Evolutionary conservation across 495 filamentous ascomycete genomes (phyloP), one percentile per base, ranked within the genome.

Genomic region (Rhizodiscina lignyota): DNA sequence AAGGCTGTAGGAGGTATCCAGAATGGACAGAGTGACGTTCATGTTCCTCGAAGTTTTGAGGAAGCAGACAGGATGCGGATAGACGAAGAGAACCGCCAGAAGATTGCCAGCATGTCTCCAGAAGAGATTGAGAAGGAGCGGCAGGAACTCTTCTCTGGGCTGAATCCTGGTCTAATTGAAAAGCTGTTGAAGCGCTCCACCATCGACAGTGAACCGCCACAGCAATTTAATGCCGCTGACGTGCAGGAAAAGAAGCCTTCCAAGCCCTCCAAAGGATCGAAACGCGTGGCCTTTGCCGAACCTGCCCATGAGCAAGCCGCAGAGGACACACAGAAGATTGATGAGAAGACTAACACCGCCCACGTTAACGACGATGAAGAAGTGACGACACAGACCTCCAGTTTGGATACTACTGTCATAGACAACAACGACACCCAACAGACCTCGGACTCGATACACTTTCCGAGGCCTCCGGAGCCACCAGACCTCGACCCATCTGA

Each of bases 401-500:
- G 5, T 8, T 18, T 32, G 5, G 30, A 32, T 6, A 10, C 11
- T 18, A 32, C 30, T 8, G n/a, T n/a, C n/a, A n/a, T n/a, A n/a
- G n/a, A n/a, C n/a, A n/a, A n/a, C n/a, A n/a, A n/a, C n/a, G 16
- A 6, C 8, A 8, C 30, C 8, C 6, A 8, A 18, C 5, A 6
- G 6, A 8, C 6, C 8, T 8, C 6, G 8, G 24, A 27, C 8
- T 43, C 40, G 24, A 36, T 80, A 8, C 76, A 79, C 52, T 77
- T 82, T 46, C 79, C 77, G 18, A 57, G 47, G 4, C 66, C 67
- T 17, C 62, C 65, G 44, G 40, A 64, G 43, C 36, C 68, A 41
- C 78, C 78, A 18, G 72, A 78, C 23, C 78, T 94, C 36, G 84
- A 97, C 55, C 89, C 85, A 0, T 61, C 65, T 16, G 78, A 79